phyloP scores from a whole-genome alignment of 805 yeast genomes.

The Cyberlindnera maclurae region DNA sequence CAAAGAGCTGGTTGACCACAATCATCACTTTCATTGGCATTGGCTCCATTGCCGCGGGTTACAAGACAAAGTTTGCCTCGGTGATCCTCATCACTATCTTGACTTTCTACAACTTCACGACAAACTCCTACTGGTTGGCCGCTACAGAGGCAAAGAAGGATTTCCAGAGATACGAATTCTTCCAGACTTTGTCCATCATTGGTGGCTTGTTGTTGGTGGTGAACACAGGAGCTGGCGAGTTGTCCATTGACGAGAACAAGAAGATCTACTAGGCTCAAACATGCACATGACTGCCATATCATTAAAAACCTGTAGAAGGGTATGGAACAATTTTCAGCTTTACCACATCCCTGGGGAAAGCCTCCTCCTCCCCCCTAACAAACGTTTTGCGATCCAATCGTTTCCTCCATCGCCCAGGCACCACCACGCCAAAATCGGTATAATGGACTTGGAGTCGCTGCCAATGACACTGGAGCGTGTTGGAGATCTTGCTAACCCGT shows the following conservation, averaged over 20 bases:
- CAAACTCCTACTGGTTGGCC: constrained; percentile 85
- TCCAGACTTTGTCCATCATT: constrained; percentile 89
- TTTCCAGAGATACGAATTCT: constrained; percentile 84
- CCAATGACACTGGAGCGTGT: background rate
- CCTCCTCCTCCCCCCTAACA: no score
- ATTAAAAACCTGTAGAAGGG: no score
- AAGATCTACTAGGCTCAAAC: constrained; percentile 55
- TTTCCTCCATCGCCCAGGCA: no score
- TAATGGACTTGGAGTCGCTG: no score
- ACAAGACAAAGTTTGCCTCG: constrained; percentile 87
- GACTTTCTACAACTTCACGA: constrained; percentile 65
- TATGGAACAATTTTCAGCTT: no score
- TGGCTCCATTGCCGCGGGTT: constrained; percentile 80
- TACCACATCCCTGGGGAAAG: no score
- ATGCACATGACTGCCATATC: no score
- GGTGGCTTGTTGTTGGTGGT: constrained; percentile 90
- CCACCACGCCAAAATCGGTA: no score
- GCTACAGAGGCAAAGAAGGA: constrained; percentile 72
- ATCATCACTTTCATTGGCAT: constrained; percentile 64
- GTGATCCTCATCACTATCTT: constrained; percentile 58
- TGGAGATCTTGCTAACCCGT: background rate
- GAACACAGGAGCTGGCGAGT: constrained; percentile 93
- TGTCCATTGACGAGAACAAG: constrained; percentile 92
- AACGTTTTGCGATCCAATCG: no score
- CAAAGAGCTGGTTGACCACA: constrained; percentile 64